Conservation (phyloP, 1,284 basidiomycete species). For the Mycena sp. region DNA sequence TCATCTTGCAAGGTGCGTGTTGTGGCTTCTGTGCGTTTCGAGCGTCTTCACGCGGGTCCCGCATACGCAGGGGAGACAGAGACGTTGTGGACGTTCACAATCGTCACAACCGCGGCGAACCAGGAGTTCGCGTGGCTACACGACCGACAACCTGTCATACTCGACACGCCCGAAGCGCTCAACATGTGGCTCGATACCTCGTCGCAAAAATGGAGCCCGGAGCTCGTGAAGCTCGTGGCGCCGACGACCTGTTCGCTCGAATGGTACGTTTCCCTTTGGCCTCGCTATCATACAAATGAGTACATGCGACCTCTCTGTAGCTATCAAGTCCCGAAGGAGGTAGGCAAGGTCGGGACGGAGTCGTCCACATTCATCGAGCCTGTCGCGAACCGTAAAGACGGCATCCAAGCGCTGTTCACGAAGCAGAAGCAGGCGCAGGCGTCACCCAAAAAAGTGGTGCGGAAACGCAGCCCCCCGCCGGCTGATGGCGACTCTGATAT, state of each 20-base stretch:
- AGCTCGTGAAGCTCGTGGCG: slow-evolving; percentile 70
- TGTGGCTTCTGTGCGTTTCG: background rate
- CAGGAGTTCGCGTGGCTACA: slow-evolving; percentile 83
- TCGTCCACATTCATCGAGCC: slow-evolving; percentile 87
- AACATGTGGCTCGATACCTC: slow-evolving; percentile 84
- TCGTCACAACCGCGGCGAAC: slow-evolving; percentile 86
- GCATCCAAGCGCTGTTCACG: slow-evolving; percentile 89
- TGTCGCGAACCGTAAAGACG: slow-evolving; percentile 82
- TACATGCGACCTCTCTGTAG: slow-evolving; percentile 45
- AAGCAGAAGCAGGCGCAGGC: slow-evolving; percentile 57
- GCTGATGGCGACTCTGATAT: slow-evolving; percentile 19
- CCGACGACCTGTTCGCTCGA: slow-evolving; percentile 73
- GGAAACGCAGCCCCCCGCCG: slow-evolving; percentile 11
- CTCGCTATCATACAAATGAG: background rate
- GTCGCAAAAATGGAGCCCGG: slow-evolving; percentile 67
- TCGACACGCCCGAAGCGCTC: slow-evolving; percentile 71
- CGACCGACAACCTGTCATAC: slow-evolving; percentile 92
- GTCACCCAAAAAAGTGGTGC: slow-evolving; percentile 5
- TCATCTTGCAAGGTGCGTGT: slow-evolving; percentile 65
- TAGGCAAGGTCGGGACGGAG: slow-evolving; percentile 91
- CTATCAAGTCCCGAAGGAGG: slow-evolving; percentile 90
- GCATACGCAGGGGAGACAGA: slow-evolving; percentile 58
- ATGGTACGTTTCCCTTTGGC: slow-evolving; percentile 58
- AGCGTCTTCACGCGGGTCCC: background rate
- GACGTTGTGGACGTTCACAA: slow-evolving; percentile 85